These are phyloP conservation scores for Brassica hybrid DNA, from an alignment of 441 rosid genomes.

Conservation along the genomic window DNA sequence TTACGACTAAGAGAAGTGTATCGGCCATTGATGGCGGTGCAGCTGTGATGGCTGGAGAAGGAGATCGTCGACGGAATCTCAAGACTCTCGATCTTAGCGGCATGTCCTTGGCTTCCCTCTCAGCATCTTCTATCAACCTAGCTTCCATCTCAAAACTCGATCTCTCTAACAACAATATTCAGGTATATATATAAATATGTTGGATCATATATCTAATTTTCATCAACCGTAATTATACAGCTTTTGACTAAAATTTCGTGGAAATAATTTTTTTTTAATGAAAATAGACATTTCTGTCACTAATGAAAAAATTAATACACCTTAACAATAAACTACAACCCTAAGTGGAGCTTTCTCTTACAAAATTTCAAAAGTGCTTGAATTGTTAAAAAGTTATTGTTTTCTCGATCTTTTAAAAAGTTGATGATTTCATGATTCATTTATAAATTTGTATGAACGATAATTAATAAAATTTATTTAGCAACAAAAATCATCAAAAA, in stretches of 20 bases:
- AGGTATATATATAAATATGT: slow-evolving; percentile 45
- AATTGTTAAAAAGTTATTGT: not conserved
- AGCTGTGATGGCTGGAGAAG: slow-evolving; percentile 30
- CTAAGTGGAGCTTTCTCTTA: not conserved
- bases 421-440: not conserved
- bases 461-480: too few species aligned
- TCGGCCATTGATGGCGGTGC: slow-evolving; percentile 35
- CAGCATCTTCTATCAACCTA: slow-evolving; percentile 64
- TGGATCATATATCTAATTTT: not conserved
- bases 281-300: not conserved
- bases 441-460: not conserved
- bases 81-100: slow-evolving; percentile 68
- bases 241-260: not conserved
- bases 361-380: not conserved
- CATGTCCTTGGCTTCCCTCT: slow-evolving; percentile 64
- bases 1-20: slow-evolving; percentile 23
- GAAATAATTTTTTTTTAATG: not conserved
- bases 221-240: not conserved
- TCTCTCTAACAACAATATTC: slow-evolving; percentile 85
- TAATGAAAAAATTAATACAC: not conserved
- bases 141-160: slow-evolving; percentile 69
- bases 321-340: not conserved
- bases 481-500: not conserved
- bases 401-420: not conserved
- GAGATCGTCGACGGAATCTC: slow-evolving; percentile 34